phyloP scores from a whole-genome alignment of 306 rosid genomes.

The Prunus dulcis region DNA sequence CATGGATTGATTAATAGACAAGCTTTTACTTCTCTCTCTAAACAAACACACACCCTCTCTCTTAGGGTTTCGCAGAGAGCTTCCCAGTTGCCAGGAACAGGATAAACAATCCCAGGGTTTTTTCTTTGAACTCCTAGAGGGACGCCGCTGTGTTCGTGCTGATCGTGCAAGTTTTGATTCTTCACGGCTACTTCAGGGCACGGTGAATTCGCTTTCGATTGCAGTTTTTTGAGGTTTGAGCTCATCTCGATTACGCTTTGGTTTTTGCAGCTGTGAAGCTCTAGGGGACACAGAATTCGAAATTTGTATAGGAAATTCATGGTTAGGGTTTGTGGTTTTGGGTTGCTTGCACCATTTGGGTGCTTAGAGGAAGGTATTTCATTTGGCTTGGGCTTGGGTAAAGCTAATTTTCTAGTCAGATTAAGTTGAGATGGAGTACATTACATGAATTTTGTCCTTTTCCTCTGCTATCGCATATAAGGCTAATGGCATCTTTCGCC shows the following conservation, averaged over 20 bases:
- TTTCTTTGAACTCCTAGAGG: not conserved
- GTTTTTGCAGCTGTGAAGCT: conserved; percentile 12
- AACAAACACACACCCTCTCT: not conserved
- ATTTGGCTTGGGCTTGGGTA: conserved; percentile 17
- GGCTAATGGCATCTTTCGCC: not conserved
- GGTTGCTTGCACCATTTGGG: conserved; percentile 15
- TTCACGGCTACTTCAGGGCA: not conserved
- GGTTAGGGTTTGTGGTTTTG: conserved; percentile 21
- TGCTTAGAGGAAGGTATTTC: conserved; percentile 16
- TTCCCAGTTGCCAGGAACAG: conserved; percentile 19
- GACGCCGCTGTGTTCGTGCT: conserved; percentile 13
- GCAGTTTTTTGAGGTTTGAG: conserved; percentile 39
- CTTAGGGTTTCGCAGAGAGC: conserved; percentile 52
- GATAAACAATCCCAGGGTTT: conserved; percentile 31
- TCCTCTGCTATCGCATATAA: not conserved
- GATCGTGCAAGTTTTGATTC: conserved; percentile 25
- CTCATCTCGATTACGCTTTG: not conserved
- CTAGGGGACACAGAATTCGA: conserved; percentile 1
- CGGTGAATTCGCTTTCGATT: conserved; percentile 29
- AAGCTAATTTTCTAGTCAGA: conserved; percentile 1
- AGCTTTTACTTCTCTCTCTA: conserved; percentile 20
- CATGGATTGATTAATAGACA: conserved; percentile 27
- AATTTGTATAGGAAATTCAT: conserved; percentile 27
- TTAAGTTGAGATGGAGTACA: conserved; percentile 3
- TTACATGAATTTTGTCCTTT: not conserved